Evolutionary conservation across 345 rosid genomes (phyloP), one percentile per base, ranked within the genome.

Genomic region (Heritiera littoralis): DNA sequence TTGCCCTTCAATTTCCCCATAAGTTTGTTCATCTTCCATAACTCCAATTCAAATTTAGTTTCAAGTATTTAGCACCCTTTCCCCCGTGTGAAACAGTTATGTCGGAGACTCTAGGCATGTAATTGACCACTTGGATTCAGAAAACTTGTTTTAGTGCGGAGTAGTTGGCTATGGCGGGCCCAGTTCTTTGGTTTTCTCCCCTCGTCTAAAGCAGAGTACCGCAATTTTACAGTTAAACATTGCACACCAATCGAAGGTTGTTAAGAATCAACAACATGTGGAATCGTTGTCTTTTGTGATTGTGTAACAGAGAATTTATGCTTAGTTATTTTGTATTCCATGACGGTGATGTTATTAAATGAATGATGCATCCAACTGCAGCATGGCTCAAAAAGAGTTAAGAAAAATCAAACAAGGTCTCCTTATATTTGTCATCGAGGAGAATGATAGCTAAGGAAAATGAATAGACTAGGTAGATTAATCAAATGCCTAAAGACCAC

Each of bases 91-190:
- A 64, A 72, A 72, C 64, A 9, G 46, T 13, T 2, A 35, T 14
- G 61, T 48, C 4, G 40, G 74, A 69, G 56, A 28, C 14, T 32
- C 63, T 14, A 35, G 63, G 46, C 63, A 72, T 72, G 41, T 9
- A 32, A 72, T 72, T 72, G 63, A 54, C 76, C 32, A 30, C 28
- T 52, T 9, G 76, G 52, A 15, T 0, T 15, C 63, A 12, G 58
- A 52, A 54, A 28, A 51, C 48, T 32, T 72, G 46, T 38, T 54
- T 54, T 72, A 72, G 76, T 72, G 74, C 74, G 76, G 64, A 72
- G 76, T 38, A 2, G 76, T 35, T 72, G 48, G 17, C 54, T 54
- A 43, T 41, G 28, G 72, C 20, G 51, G 51, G 15, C 52, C 72
- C 51, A 41, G 14, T 64, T 2, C 45, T 6, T 64, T 64, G 68